Conservation (phyloP, 306 rosid species). For the Canavalia ensiformis region DNA sequence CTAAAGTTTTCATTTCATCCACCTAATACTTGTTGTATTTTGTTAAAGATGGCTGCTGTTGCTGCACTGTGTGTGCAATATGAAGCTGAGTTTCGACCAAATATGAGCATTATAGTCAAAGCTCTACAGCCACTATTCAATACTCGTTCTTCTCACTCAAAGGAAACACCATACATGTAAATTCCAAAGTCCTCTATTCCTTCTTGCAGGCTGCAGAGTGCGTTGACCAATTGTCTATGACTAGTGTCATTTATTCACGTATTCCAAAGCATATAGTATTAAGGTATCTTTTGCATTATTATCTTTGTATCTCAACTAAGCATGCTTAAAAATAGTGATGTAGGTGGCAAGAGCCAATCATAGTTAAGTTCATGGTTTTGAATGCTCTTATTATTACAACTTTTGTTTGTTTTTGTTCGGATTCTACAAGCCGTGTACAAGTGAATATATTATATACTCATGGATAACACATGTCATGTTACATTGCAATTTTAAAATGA, state of each 20-base stretch:
- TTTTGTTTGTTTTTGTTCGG: conserved; percentile 21
- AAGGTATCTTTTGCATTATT: conserved; percentile 11
- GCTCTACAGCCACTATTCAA: conserved; percentile 74
- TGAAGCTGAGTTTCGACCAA: conserved; percentile 84
- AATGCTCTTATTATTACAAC: neutral
- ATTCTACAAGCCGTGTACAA: conserved; percentile 21
- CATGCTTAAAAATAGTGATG: conserved; percentile 36
- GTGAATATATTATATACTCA: conserved; percentile 3
- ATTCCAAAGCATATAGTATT: conserved; percentile 8
- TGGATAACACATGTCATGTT: conserved; percentile 1
- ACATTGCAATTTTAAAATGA: conserved; percentile 3
- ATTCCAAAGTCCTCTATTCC: conserved; percentile 45
- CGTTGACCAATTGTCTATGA: conserved; percentile 9
- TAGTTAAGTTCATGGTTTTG: conserved; percentile 41
- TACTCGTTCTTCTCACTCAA: conserved; percentile 60
- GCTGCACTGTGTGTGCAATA: conserved; percentile 84
- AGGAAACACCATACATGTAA: conserved; percentile 52
- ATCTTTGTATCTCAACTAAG: conserved; percentile 36
- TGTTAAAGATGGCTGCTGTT: conserved; percentile 78
- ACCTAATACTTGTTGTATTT: conserved; percentile 14
- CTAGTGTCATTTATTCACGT: neutral
- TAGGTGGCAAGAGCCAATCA: conserved; percentile 28
- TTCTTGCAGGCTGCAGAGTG: conserved; percentile 39
- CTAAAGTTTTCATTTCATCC: conserved; percentile 17
- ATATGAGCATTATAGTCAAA: conserved; percentile 80